Evolutionary conservation across 2,329 filamentous ascomycete genomes (phyloP).

Genomic region (Sporothrix sp.): DNA sequence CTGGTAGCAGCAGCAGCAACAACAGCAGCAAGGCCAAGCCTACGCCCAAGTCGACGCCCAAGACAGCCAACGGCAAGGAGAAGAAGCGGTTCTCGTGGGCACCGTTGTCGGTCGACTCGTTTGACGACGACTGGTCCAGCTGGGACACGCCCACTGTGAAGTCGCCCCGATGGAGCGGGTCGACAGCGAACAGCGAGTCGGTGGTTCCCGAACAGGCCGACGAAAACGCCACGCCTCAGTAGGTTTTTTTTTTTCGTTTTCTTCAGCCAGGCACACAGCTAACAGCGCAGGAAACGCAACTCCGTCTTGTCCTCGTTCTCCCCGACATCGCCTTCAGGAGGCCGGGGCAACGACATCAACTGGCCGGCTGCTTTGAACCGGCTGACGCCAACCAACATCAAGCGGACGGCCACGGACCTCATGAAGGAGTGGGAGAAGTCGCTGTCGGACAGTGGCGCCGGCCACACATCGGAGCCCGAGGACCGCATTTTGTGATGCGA

Average conservation of each 20-base stretch:
- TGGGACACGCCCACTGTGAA: slow-evolving; percentile 48
- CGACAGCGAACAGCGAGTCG: slow-evolving; percentile 42
- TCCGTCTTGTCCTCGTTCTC: slow-evolving; percentile 3
- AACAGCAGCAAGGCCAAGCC: slow-evolving; percentile 1
- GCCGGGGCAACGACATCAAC: slow-evolving; percentile 45
- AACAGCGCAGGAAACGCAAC: slow-evolving; percentile 11
- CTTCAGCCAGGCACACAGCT: no score
- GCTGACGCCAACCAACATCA: slow-evolving; percentile 65
- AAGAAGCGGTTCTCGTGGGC: slow-evolving; percentile 52
- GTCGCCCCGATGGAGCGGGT: slow-evolving; percentile 54
- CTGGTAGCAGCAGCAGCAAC: background rate
- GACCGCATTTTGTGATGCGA: background rate
- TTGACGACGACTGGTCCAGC: slow-evolving; percentile 55
- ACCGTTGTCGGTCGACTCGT: slow-evolving; percentile 44
- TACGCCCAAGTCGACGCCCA: slow-evolving; percentile 20
- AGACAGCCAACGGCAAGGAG: slow-evolving; percentile 27
- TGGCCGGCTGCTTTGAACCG: slow-evolving; percentile 61
- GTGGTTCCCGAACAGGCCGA: slow-evolving; percentile 39
- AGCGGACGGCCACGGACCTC: slow-evolving; percentile 71
- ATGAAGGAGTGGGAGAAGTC: slow-evolving; percentile 90
- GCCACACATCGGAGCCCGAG: background rate
- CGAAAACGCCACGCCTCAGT: slow-evolving; percentile 39
- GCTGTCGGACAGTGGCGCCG: slow-evolving; percentile 41
- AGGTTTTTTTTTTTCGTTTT: no score
- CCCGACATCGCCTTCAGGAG: slow-evolving; percentile 23